Base-by-base conservation (phyloP, 805 yeast species). In the Starmera pachycereana region DNA sequence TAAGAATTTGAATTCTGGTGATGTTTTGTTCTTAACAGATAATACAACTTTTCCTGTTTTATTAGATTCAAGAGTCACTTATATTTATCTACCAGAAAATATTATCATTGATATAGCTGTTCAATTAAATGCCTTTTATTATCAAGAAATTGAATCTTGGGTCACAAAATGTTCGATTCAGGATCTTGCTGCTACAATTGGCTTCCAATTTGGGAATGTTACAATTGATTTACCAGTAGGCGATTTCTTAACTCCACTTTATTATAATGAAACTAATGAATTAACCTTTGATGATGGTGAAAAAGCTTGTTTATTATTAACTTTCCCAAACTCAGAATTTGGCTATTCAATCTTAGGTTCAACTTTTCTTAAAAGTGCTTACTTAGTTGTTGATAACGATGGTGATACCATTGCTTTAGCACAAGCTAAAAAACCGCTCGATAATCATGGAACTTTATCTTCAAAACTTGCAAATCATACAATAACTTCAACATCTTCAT, bases 121-220 rank as follows among this genome's bases (percentile, higher is more conserved):
- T 22, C 89, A 83, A 57, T 61, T 79, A 32, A 78, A 78, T 50
- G 90, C 90, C 0, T 72, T 67, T 45, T 83, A 74, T 52, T 67
- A 72, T 4, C 54, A 60, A 4, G 43, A 40, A n/a, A 51, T 65
- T 7, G 63, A 61, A 19, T 50, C 68, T 13, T 83, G 90, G 90
- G 49, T 80, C 12, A 78, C 79, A 12, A 71, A 71, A 42, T 83
- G 92, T 60, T 59, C 69, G 11, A 60, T 80, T 12, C 68, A 66
- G 1, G 49, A 58, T 5, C 48, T 69, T 8, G 57, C 68, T 19
- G 87, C 85, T 2, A 59, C 69, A 0, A 40, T 83, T 8, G 65
- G 69, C 37, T 71, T 81, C 52, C 48, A 61, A 16, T 65, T 83
- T 50, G 82, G 78, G 12, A 69, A 72, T 32, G 55, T 76, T 33